Conservation (phyloP, 129 eudicot genomes). For the Centrapalus pauciflorus region DNA sequence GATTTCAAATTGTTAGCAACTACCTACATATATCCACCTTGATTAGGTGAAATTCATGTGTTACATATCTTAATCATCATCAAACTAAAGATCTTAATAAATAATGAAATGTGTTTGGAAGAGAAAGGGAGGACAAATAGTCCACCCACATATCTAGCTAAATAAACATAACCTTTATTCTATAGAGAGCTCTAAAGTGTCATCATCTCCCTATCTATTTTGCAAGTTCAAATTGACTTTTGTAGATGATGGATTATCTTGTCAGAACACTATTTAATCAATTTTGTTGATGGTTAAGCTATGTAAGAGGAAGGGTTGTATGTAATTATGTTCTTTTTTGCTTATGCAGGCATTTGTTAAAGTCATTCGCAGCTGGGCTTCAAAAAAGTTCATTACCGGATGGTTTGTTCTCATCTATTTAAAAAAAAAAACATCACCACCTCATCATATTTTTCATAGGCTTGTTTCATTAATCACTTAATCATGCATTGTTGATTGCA, state of each 20-base stretch:
- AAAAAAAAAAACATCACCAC: background rate
- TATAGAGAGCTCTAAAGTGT: background rate
- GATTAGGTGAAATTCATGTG: too few relatives aligned
- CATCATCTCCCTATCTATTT: background rate
- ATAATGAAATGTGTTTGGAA: background rate
- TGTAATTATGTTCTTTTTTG: background rate
- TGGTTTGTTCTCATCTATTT: conserved; percentile 38
- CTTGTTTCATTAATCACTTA: conserved; percentile 25
- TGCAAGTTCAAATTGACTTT: background rate
- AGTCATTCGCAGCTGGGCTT: conserved; percentile 74
- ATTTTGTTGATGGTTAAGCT: background rate
- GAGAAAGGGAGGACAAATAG: background rate
- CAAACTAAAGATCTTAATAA: background rate
- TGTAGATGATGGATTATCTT: background rate
- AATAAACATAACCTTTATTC: background rate
- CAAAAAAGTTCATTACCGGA: conserved; percentile 76
- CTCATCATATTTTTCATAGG: conserved; percentile 20
- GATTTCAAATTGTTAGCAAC: background rate
- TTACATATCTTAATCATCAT: too few relatives aligned
- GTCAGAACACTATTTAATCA: background rate
- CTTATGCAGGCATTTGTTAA: conserved; percentile 55
- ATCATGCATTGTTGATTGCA: conserved; percentile 15
- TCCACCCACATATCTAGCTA: background rate
- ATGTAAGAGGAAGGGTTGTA: background rate
- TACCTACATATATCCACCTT: background rate